Evolutionary conservation across 192 early-diverging fungal species (phyloP), one percentile per base, ranked within the genome.

Genomic region (Podila horticola): DNA sequence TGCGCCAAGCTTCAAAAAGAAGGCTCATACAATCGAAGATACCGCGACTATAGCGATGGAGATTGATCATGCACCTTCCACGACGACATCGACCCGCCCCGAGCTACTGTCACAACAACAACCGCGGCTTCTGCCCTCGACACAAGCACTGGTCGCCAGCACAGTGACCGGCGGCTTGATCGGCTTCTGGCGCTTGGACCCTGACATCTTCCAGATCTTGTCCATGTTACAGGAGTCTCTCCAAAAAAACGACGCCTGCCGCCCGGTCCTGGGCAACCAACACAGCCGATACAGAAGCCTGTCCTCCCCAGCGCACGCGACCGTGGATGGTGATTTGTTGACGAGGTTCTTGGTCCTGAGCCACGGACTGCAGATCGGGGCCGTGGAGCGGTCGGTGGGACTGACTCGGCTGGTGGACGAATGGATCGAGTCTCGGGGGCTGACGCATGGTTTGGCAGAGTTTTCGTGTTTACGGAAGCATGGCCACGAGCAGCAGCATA

Each of bases 101-200:
- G 13, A 29, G 12, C 29, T 19, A 12, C 19, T 29, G 6, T 48
- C 70, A 11, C 51, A 63, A 24, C 33, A 38, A 9, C 12, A 36
- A 1, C 19, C 69, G 1, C 19, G 12, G 22, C 22, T 31, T 1
- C 57, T 15, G 7, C 29, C 49, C 7, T 68, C 69, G 19, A 36
- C 77, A 15, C 77, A 81, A 17, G 77, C 77, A 11, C 62, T 81
- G 5, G 48, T 81, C 0, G 77, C 64, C 8, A 68, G 67, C 33
- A 62, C 71, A 1, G 7, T 73, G 15, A 49, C 61, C 3, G 77
- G 77, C 3, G 72, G 77, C 31, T 45, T 81, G 12, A 19, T 69
- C 22, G 77, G 77, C 19, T 69, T 81, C 57, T 81, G 77, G 77
- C 51, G 66, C 20, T 52, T 81, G 24, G 10, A 64, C 5, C 66